A percentile compares a stretch with the other conserved stretches of the same genome.
These are phyloP conservation scores for Fusarium cyanostomum DNA, from an alignment of 2,329 filamentous ascomycete species.

Conservation along the genomic window DNA sequence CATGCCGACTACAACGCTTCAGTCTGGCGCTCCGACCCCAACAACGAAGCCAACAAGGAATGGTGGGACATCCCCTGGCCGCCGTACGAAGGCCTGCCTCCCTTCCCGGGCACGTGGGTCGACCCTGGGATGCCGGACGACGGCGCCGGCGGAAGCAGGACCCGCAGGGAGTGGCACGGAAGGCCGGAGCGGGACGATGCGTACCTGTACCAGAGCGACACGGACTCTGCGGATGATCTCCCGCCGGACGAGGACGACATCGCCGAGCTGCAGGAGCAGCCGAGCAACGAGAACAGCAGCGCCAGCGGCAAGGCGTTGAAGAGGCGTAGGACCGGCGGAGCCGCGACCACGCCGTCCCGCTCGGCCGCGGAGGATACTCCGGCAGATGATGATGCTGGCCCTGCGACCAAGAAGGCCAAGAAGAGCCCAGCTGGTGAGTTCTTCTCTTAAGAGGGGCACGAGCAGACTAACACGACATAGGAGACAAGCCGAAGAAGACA, in stretches of 20 bases:
- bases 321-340: not conserved
- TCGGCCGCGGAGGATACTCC: not conserved
- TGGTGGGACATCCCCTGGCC: slow-evolving; percentile 45
- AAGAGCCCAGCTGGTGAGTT: slow-evolving; percentile 12
- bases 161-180: slow-evolving; percentile 1
- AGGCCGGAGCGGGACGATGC: slow-evolving; percentile 14
- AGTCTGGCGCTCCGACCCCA: slow-evolving; percentile 46
- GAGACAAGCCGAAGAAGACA: not conserved
- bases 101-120: slow-evolving; percentile 37
- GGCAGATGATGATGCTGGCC: slow-evolving; percentile 1
- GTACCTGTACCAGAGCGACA: slow-evolving; percentile 32
- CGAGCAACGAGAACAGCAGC: not conserved
- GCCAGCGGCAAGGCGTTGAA: not conserved
- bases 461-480: not conserved
- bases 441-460: fast-evolving
- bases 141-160: not conserved
- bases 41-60: slow-evolving; percentile 41
- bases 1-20: slow-evolving; percentile 21
- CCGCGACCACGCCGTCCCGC: not conserved
- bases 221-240: slow-evolving; percentile 35
- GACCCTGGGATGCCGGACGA: slow-evolving; percentile 22
- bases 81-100: slow-evolving; percentile 33
- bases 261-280: slow-evolving; percentile 7
- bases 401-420: slow-evolving; percentile 28
- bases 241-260: slow-evolving; percentile 32